Percentiles rank a stretch among this genome's conserved stretches.
phyloP scores from a whole-genome alignment of 2,329 filamentous ascomycete genomes.

The Tolypocladium amazonense region DNA sequence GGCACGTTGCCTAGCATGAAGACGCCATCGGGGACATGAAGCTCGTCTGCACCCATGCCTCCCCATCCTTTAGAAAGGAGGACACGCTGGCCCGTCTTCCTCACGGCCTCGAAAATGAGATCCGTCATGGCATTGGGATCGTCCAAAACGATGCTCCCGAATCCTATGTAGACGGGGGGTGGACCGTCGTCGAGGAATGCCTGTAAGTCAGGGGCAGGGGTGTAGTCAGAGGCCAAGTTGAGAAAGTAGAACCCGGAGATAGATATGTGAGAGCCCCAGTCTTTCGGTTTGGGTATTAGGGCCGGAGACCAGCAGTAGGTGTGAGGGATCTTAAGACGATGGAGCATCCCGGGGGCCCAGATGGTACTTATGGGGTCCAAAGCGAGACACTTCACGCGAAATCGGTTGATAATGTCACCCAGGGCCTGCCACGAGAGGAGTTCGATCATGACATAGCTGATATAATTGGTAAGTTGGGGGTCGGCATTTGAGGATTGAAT shows the following conservation, averaged over 20 bases:
- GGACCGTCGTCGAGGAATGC: not conserved
- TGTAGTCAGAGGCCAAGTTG: not conserved
- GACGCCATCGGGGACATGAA: conserved; percentile 60
- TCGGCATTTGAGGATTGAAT: not conserved
- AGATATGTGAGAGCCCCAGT: not conserved
- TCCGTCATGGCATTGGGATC: not conserved
- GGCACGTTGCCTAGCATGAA: conserved; percentile 79
- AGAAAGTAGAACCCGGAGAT: not conserved
- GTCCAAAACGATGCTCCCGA: not conserved
- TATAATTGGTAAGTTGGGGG: not conserved
- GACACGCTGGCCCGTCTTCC: not conserved
- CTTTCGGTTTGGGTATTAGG: not conserved
- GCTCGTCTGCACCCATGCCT: conserved; percentile 61
- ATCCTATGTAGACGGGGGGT: not conserved
- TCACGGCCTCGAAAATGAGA: not conserved
- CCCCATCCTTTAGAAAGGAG: conserved; percentile 62
- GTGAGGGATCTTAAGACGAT: not conserved
- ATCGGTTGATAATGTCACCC: not conserved
- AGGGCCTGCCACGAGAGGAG: not conserved
- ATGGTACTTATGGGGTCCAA: not conserved
- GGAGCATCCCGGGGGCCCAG: not conserved
- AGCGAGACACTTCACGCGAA: not conserved
- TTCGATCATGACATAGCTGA: not conserved
- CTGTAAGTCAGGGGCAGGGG: not conserved
- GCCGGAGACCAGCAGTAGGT: not conserved